phyloP scores from a whole-genome alignment of 805 yeast genomes.

The Myxozyma lipomycoides region DNA sequence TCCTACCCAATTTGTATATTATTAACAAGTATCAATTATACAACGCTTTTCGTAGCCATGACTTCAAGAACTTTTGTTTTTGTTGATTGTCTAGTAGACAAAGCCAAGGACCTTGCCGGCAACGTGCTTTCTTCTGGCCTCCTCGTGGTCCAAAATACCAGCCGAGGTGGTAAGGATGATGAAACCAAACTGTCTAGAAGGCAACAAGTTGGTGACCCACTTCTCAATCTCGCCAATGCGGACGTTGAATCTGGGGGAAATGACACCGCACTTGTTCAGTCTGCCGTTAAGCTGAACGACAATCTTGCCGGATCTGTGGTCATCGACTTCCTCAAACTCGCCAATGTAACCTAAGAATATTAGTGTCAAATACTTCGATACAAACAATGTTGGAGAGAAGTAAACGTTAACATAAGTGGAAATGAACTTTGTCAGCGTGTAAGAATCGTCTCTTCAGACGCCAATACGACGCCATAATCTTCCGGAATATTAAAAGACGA shows the following conservation, averaged over 20 bases:
- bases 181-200: conserved; percentile 99
- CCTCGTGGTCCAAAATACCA: conserved; percentile 99
- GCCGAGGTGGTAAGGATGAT: conserved; percentile 98
- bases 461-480: conserved; percentile 45
- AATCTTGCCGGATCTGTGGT: conserved; percentile 98
- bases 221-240: conserved; percentile 92
- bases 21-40: not conserved
- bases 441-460: conserved; percentile 33
- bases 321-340: conserved; percentile 96
- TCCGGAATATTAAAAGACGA: conserved; percentile 98
- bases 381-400: conserved; percentile 34
- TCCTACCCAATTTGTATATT: too few species aligned
- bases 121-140: conserved; percentile 99
- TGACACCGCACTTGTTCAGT: conserved; percentile 98
- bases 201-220: conserved; percentile 97
- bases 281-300: conserved; percentile 97
- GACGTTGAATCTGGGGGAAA: conserved; percentile 97
- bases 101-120: conserved; percentile 98
- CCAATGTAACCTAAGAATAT: conserved; percentile 69
- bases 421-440: conserved; percentile 36
- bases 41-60: not conserved
- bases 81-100: conserved; percentile 63
- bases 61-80: not conserved
- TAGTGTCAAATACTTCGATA: not conserved
- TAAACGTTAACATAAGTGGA: conserved; percentile 34